These are phyloP conservation scores for Yarrowia divulgata DNA, from an alignment of 805 yeast species.

Conservation along the genomic window DNA sequence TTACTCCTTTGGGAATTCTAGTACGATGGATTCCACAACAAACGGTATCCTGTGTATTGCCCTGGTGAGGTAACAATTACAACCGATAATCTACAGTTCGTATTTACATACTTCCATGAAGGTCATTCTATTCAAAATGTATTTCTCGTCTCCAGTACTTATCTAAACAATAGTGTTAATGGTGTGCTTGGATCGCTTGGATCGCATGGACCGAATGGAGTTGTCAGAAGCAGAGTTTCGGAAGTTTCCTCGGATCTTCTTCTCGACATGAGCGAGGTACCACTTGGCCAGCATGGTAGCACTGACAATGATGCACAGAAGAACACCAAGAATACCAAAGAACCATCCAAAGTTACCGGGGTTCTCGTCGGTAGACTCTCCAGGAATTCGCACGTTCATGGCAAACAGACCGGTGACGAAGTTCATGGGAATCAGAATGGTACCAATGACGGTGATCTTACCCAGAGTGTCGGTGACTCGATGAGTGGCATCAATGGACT, in stretches of 20 bases:
- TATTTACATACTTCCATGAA: no score
- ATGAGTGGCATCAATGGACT: constrained; percentile 84
- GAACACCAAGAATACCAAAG: constrained; percentile 67
- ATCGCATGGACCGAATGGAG: constrained; percentile 38
- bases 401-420: constrained; percentile 91
- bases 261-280: constrained; percentile 32
- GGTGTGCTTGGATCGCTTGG: constrained; percentile 38
- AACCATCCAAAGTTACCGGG: constrained; percentile 62
- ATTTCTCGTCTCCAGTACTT: not conserved
- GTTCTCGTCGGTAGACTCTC: constrained; percentile 52
- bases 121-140: no score
- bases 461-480: constrained; percentile 86
- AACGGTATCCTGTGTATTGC: no score
- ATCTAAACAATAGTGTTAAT: constrained; percentile 28
- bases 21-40: no score
- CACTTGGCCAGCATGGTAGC: constrained; percentile 18
- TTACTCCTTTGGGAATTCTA: no score
- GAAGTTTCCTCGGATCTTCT: constrained; percentile 35
- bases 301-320: constrained; percentile 53
- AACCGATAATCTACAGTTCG: no score
- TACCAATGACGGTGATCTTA: constrained; percentile 88
- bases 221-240: constrained; percentile 26
- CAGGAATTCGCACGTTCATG: constrained; percentile 93
- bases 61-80: no score
- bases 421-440: constrained; percentile 87